Percentiles rank a stretch among this genome's conserved stretches.
Evolutionary conservation across 2,329 filamentous ascomycete genomes (phyloP).

Genomic region (Aspergillus piperis): DNA sequence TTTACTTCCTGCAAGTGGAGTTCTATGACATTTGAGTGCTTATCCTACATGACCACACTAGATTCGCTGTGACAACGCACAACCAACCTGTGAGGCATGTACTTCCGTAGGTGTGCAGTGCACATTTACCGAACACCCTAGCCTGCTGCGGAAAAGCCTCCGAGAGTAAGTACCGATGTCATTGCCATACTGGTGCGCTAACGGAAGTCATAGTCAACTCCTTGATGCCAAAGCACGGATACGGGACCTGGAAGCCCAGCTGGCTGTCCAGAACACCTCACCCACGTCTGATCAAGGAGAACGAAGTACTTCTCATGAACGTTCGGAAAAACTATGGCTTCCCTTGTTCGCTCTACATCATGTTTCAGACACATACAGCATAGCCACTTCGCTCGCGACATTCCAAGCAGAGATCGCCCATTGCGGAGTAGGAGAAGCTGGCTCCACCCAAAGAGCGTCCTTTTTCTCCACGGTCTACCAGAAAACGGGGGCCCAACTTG

Average conservation of each 20-base stretch:
- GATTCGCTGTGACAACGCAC: slow-evolving; percentile 29
- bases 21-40: neutral
- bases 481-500: slow-evolving; percentile 19
- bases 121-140: slow-evolving; percentile 20
- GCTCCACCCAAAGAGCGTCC: slow-evolving; percentile 18
- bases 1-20: too few relatives aligned
- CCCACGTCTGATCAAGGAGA: neutral
- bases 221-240: slow-evolving; percentile 23
- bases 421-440: slow-evolving; percentile 21
- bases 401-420: slow-evolving; percentile 25
- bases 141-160: slow-evolving; percentile 19
- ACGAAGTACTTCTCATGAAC: neutral
- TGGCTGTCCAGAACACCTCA: neutral
- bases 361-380: slow-evolving; percentile 21
- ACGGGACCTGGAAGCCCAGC: slow-evolving; percentile 20
- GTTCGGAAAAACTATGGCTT: neutral
- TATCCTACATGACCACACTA: slow-evolving; percentile 1
- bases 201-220: slow-evolving; percentile 14
- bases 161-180: slow-evolving; percentile 22
- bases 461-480: slow-evolving; percentile 21
- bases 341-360: neutral
- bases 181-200: neutral
- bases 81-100: slow-evolving; percentile 29
- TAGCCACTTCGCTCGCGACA: slow-evolving; percentile 21
- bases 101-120: slow-evolving; percentile 22